Conservation (phyloP, 768 basidiomycete genomes). For the Calocybe cyanea region DNA sequence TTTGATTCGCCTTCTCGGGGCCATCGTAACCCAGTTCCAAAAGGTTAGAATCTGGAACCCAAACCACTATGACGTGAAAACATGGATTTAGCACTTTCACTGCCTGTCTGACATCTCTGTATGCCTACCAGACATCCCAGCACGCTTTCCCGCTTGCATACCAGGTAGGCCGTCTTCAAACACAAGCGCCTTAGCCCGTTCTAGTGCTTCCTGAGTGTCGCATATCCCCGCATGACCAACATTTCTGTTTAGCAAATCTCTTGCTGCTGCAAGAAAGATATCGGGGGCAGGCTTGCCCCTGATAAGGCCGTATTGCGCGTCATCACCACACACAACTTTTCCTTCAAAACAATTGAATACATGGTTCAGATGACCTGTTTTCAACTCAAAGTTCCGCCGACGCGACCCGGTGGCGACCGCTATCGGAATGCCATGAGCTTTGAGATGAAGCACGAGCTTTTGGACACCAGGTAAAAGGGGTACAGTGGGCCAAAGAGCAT, state of each 20-base stretch:
- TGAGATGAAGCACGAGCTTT: conserved; percentile 69
- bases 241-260: conserved; percentile 47
- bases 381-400: conserved; percentile 61
- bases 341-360: conserved; percentile 61
- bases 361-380: conserved; percentile 58
- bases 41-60: conserved; percentile 79
- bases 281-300: conserved; percentile 81
- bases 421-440: conserved; percentile 65
- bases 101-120: neutral
- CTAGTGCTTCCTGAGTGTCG: conserved; percentile 32
- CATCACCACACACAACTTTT: conserved; percentile 71
- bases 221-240: conserved; percentile 47
- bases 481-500: conserved; percentile 65
- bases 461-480: conserved; percentile 69
- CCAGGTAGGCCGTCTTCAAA: conserved; percentile 83
- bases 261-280: conserved; percentile 74
- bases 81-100: neutral
- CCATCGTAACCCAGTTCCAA: conserved; percentile 45
- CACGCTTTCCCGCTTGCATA: conserved; percentile 75
- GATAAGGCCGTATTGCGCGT: conserved; percentile 42
- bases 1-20: conserved; percentile 54
- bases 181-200: conserved; percentile 64
- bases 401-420: conserved; percentile 78
- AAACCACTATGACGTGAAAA: conserved; percentile 52
- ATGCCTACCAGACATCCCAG: conserved; percentile 77